Evolutionary conservation across 805 yeast species (phyloP).

Genomic region (Phaffomyces opuntiae): DNA sequence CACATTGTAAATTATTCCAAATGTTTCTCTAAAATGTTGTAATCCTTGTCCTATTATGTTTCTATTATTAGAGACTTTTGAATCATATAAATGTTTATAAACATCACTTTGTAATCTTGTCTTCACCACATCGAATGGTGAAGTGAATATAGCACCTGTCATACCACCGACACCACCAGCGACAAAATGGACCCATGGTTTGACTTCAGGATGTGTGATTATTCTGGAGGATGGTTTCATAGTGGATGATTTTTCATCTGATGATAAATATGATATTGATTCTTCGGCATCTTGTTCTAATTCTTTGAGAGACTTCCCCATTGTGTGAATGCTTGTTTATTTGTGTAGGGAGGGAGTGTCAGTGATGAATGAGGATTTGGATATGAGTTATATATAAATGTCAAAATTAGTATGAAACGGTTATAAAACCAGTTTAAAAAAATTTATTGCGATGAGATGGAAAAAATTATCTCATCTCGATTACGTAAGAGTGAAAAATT

Average conservation of each 20-base stretch:
- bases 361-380: too few species aligned
- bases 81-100: constrained; percentile 48
- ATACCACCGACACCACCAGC: constrained; percentile 95
- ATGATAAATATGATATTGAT: constrained; percentile 55
- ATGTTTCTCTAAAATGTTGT: constrained; percentile 79
- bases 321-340: background rate
- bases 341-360: too few species aligned
- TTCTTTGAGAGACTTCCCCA: constrained; percentile 19
- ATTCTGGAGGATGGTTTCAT: constrained; percentile 29
- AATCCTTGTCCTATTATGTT: constrained; percentile 35
- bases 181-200: constrained; percentile 73
- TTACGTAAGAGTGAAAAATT: background rate
- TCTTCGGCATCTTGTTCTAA: constrained; percentile 49
- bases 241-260: constrained; percentile 65
- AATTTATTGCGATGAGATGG: background rate
- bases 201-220: constrained; percentile 23
- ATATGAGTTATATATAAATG: too few species aligned
- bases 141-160: constrained; percentile 92
- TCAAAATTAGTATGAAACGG: too few species aligned
- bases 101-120: constrained; percentile 91
- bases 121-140: constrained; percentile 94
- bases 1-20: constrained; percentile 60
- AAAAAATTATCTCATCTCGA: background rate
- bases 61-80: background rate
- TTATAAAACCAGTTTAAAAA: background rate